Evolutionary conservation across 805 yeast genomes (phyloP), one percentile per base, ranked within the genome.

Genomic region (Barnettozyma siamensis): DNA sequence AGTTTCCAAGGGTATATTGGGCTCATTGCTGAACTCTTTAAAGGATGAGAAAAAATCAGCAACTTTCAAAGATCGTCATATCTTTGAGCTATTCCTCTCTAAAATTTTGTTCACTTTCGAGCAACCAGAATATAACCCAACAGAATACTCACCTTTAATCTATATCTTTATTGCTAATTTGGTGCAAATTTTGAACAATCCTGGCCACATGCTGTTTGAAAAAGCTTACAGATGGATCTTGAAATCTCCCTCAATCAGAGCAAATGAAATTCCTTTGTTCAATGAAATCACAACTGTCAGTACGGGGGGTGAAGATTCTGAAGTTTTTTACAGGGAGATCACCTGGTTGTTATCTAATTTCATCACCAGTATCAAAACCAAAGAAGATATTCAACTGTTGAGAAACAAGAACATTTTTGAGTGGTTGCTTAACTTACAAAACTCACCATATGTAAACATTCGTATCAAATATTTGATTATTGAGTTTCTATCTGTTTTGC

Each of bases 121-220:
- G 40, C 18, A 50, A 54, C 39, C 45, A 37, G 38, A 41, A 26
- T 13, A 33, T 23, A 37, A 42, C 3, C 17, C 53, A 8, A 40
- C 44, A 3, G 56, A 52, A 2, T 45, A 73, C 6, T 53, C 78
- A 0, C 71, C 80, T 3, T 47, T 82, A 15, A 64, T 80, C n/a
- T 74, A 83, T 62, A 63, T 68, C 15, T 56, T 77, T 41, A 59
- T 80, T 31, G 73, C 87, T 1, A 70, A 74, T 38, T 57, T 88
- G 30, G 63, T 78, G 4, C 73, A 76, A 3, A 66, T 86, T 2
- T 57, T 86, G 43, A 58, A 69, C 6, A 77, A 80, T 46, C 96
- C 97, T 0, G 76, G 80, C 0, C 91, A 86, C 47, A 72, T 70
- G 50, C 58, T 91, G 17, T 85, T 82, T 59, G 96, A 88, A 47